Evolutionary conservation across 345 rosid species (phyloP), one percentile per base, ranked within the genome.

Genomic region (Gossypium arboreum): DNA sequence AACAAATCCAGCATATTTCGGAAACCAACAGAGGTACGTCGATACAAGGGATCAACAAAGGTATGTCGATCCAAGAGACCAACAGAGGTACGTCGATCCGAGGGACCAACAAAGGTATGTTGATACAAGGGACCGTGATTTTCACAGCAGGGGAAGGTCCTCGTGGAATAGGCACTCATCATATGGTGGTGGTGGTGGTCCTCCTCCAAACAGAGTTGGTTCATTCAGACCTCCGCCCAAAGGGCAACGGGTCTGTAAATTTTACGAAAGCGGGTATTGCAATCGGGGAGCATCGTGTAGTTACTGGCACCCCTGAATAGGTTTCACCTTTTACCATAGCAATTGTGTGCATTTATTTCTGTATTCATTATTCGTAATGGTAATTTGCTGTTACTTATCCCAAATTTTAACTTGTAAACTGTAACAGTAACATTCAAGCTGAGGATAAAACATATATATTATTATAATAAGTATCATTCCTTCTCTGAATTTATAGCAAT

Each of bases 241-340:
- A 88, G 91, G 91, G 84, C 92, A 82, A 76, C 83, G 91, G 72
- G 80, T 87, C 18, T 94, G 97, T 82, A 94, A 94, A 85, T 92
- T 84, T 75, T 72, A 91, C n/a, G 92, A 86, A 86, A 86, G 52
- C 56, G 97, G 97, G 69, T 34, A 70, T 51, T 91, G 97, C 88
- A 92, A 82, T 80, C 91, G 74, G 79, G 98, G 97, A 64, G 90
- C 91, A 29, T 84, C 91, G 11, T 92, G 97, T 78, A 88, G 85
- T 81, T 92, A 65, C 81, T 84, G 89, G 88, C 98, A 94, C 77
- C 95, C 89, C 16, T 84, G 76, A 88, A 69, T 83, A 63, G 62
- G 60, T 63, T 68, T 64, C 15, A 0, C 41, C 41, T 34, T 34
- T 7, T 27, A 60, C 55, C 57, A 73, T 73, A 3, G 47, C 72